Evolutionary conservation across 2,329 filamentous ascomycete genomes (phyloP).

Genomic region (Aspergillus felis): DNA sequence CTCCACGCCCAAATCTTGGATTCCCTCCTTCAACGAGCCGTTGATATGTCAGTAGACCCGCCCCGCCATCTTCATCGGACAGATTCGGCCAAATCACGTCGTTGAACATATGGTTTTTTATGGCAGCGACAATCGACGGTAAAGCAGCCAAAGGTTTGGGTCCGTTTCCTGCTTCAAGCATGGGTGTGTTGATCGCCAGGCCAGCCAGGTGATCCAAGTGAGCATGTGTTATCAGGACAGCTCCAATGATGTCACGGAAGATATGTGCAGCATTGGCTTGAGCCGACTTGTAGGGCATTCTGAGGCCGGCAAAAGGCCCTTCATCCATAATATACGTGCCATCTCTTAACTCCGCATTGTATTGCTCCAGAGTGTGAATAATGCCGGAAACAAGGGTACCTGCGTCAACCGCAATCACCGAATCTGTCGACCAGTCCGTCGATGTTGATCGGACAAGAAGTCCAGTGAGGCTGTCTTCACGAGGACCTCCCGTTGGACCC

Average conservation of each 20-base stretch:
- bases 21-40: slow-evolving; percentile 86
- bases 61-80: slow-evolving; percentile 91
- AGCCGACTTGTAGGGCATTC: slow-evolving; percentile 62
- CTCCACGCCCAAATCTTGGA: slow-evolving; percentile 73
- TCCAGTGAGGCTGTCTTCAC: slow-evolving; percentile 84
- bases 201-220: slow-evolving; percentile 92
- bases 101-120: slow-evolving; percentile 96
- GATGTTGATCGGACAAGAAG: slow-evolving; percentile 80
- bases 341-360: slow-evolving; percentile 21
- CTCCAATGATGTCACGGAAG: slow-evolving; percentile 73
- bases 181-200: slow-evolving; percentile 89
- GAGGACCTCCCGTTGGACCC: slow-evolving; percentile 86
- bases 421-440: slow-evolving; percentile 75
- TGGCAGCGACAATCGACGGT: slow-evolving; percentile 82
- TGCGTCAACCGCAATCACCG: slow-evolving; percentile 86
- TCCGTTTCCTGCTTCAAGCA: slow-evolving; percentile 68
- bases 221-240: slow-evolving; percentile 93
- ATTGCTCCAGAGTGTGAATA: slow-evolving; percentile 64
- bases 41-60: slow-evolving; percentile 86
- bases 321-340: slow-evolving; percentile 32
- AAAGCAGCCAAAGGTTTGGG: slow-evolving; percentile 85
- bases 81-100: slow-evolving; percentile 97
- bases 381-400: slow-evolving; percentile 87
- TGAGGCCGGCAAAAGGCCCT: slow-evolving; percentile 77
- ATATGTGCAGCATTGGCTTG: slow-evolving; percentile 78